Percentiles rank a stretch among this genome's conserved stretches.
Evolutionary conservation across 768 basidiomycete species (phyloP).

Genomic region (Coprinopsis cinerea): DNA sequence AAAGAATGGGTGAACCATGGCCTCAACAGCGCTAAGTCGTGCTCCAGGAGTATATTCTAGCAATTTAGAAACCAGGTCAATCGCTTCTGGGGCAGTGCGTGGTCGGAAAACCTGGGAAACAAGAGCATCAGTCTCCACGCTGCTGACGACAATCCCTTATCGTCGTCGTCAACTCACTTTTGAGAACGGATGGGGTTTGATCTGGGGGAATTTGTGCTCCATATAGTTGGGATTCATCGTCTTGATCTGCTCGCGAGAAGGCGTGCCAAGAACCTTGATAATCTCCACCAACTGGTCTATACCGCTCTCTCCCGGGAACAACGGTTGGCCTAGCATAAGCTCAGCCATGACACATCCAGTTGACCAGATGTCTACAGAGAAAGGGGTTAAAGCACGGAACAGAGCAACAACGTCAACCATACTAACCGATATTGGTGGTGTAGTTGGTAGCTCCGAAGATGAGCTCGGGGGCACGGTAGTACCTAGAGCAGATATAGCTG

Average conservation of each 20-base stretch:
- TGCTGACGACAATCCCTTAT: slow-evolving; percentile 6
- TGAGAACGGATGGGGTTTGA: slow-evolving; percentile 98
- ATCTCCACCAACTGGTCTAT: slow-evolving; percentile 99
- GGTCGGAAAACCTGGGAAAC: slow-evolving; percentile 88
- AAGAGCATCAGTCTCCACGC: slow-evolving; percentile 7
- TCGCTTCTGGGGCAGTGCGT: slow-evolving; percentile 92
- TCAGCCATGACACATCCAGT: slow-evolving; percentile 99
- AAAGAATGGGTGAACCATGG: slow-evolving; percentile 95
- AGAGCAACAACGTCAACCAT: slow-evolving; percentile 1
- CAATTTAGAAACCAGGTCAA: slow-evolving; percentile 90
- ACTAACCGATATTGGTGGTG: slow-evolving; percentile 95
- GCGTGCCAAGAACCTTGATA: slow-evolving; percentile 98
- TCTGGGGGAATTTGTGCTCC: slow-evolving; percentile 99
- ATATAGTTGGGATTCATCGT: slow-evolving; percentile 99
- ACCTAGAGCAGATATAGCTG: slow-evolving; percentile 98
- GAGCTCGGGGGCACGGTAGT: slow-evolving; percentile 98
- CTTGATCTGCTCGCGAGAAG: slow-evolving; percentile 99
- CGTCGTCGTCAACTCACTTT: slow-evolving; percentile 51
- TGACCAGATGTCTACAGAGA: slow-evolving; percentile 87
- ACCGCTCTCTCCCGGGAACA: slow-evolving; percentile 98
- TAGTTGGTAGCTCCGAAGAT: slow-evolving; percentile 99
- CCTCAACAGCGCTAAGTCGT: slow-evolving; percentile 83
- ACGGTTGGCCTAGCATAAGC: slow-evolving; percentile 96
- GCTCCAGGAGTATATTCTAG: slow-evolving; percentile 98
- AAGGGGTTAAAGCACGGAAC: slow-evolving; percentile 12